phyloP scores from a whole-genome alignment of 2,329 filamentous ascomycete genomes.

The Fusarium secorum region DNA sequence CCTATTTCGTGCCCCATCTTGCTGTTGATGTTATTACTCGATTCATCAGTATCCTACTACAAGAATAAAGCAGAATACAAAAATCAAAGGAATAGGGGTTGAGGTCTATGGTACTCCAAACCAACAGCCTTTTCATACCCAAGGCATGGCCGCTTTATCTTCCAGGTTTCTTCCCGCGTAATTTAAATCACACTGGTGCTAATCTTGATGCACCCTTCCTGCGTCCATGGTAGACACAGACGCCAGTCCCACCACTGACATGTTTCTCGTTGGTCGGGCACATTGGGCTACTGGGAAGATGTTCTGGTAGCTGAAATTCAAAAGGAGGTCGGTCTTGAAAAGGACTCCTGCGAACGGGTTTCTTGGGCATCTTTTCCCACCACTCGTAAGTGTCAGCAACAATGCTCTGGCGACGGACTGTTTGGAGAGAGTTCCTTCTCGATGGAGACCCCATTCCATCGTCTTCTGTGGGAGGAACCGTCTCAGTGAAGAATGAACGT shows the following conservation, averaged over 20 bases:
- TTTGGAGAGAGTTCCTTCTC: slow-evolving; percentile 23
- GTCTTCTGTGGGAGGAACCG: slow-evolving; percentile 43
- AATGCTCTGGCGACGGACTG: slow-evolving; percentile 35
- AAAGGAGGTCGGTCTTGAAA: slow-evolving; percentile 44
- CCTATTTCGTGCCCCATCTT: background rate
- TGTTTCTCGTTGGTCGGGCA: slow-evolving; percentile 59
- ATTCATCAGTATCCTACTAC: background rate
- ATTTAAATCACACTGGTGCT: background rate
- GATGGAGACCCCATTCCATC: background rate
- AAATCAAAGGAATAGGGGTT: background rate
- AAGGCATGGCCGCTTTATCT: background rate
- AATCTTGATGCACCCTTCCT: slow-evolving; percentile 32
- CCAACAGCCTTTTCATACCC: background rate
- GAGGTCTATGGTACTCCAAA: background rate
- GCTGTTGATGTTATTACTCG: background rate
- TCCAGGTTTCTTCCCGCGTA: background rate
- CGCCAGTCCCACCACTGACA: slow-evolving; percentile 53
- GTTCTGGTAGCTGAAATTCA: slow-evolving; percentile 60
- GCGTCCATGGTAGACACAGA: slow-evolving; percentile 61
- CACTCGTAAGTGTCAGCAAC: slow-evolving; percentile 45
- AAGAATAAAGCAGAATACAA: background rate
- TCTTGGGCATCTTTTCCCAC: slow-evolving; percentile 47
- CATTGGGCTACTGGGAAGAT: slow-evolving; percentile 59
- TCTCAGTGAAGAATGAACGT: slow-evolving; percentile 55
- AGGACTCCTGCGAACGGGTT: slow-evolving; percentile 30